A percentile compares a stretch with the other conserved stretches of the same genome.
These are phyloP conservation scores for Thalassiosira delicatula DNA, from an alignment of 352 stramenopile species.

Conservation along the genomic window DNA sequence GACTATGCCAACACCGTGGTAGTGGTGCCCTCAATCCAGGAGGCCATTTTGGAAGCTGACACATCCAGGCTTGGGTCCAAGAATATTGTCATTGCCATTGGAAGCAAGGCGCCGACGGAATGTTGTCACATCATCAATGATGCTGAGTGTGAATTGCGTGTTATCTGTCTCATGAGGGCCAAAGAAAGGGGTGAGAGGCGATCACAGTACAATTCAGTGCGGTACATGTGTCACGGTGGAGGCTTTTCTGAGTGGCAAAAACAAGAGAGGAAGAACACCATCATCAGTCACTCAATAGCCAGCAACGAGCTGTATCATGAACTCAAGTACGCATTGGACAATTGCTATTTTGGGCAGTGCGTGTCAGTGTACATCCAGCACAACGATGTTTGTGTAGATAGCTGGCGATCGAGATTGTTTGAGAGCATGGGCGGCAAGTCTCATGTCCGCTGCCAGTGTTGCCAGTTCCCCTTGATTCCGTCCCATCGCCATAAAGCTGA, in stretches of 20 bases:
- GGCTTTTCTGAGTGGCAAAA: background rate
- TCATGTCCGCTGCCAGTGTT: conserved; percentile 20
- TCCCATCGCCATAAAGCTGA: background rate
- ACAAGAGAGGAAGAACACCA: conserved; percentile 6
- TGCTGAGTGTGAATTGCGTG: background rate
- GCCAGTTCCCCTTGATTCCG: conserved; percentile 32
- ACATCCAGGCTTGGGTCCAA: background rate
- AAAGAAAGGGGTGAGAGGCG: background rate
- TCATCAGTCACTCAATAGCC: background rate
- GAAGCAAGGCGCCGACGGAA: background rate
- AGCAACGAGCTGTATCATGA: background rate
- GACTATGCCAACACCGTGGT: conserved; percentile 2
- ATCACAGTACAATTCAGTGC: conserved; percentile 14
- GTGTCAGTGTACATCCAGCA: conserved; percentile 15
- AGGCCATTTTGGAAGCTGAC: background rate
- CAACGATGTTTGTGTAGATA: background rate
- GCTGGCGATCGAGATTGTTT: conserved; percentile 12
- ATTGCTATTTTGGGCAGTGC: conserved; percentile 2
- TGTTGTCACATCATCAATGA: background rate
- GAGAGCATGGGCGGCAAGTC: conserved; percentile 5
- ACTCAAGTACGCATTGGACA: background rate
- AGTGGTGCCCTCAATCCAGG: conserved; percentile 1
- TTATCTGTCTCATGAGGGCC: background rate
- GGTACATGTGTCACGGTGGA: conserved; percentile 24
- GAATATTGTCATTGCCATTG: conserved; percentile 6